Conservation (phyloP, 2,329 filamentous ascomycete species). For the Dactylella cylindrospora region DNA sequence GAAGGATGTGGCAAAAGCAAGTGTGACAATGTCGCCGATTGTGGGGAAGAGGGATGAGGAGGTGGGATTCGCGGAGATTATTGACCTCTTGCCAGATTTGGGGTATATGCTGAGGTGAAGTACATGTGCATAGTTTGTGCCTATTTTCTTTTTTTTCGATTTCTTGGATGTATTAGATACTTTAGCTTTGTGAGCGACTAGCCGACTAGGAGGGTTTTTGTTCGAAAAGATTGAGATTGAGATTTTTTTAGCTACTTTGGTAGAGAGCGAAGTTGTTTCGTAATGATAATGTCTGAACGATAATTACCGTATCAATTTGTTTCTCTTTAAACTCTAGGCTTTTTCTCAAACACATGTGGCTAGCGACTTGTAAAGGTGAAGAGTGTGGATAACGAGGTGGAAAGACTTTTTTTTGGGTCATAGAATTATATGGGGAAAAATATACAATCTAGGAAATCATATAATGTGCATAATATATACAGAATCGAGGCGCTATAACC, state of each 20-base stretch:
- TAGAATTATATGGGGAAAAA: slow-evolving; percentile 1
- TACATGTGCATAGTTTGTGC: not conserved
- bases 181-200: no score
- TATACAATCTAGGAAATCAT: slow-evolving; percentile 23
- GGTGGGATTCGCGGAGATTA: slow-evolving; percentile 23
- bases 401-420: not conserved
- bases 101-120: slow-evolving; percentile 35
- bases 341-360: not conserved
- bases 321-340: no score
- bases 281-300: no score
- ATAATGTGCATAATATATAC: slow-evolving; percentile 27
- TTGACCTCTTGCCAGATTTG: slow-evolving; percentile 35
- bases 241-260: slow-evolving; percentile 11
- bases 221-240: no score
- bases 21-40: slow-evolving; percentile 36
- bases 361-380: not conserved
- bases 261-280: not conserved
- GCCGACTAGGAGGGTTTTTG: no score
- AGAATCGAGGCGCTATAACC: not conserved
- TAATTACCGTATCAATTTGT: no score
- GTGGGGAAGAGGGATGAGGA: slow-evolving; percentile 38
- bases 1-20: slow-evolving; percentile 12
- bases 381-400: not conserved
- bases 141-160: not conserved
- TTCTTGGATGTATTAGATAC: slow-evolving; percentile 34